Conservation (phyloP, 2,329 filamentous ascomycete genomes). For the Colletotrichum filicis region DNA sequence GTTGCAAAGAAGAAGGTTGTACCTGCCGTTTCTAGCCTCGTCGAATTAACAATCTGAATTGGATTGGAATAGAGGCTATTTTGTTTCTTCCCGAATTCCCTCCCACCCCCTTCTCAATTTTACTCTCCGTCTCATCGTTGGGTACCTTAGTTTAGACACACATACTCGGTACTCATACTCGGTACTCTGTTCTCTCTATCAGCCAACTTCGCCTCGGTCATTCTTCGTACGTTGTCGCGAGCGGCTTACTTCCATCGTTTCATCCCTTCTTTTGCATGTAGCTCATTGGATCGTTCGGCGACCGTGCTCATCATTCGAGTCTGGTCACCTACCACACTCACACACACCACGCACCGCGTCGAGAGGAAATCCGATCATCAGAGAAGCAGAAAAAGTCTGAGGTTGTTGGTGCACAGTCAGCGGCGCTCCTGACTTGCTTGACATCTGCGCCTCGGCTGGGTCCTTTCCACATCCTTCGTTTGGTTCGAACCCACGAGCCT, state of each 20-base stretch:
- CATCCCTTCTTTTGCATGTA: conserved; percentile 21
- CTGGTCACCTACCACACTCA: neutral
- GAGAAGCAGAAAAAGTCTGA: neutral
- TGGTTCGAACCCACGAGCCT: neutral
- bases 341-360: neutral
- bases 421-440: conserved; percentile 8
- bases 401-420: neutral
- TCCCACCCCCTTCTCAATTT: neutral
- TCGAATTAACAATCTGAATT: neutral
- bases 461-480: neutral
- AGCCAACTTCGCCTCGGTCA: neutral
- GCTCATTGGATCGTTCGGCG: conserved; percentile 9
- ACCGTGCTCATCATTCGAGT: conserved; percentile 12
- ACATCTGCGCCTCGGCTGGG: conserved; percentile 18
- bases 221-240: conserved; percentile 10
- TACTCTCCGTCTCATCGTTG: neutral
- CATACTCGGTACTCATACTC: too few relatives aligned
- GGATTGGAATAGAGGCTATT: neutral
- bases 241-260: conserved; percentile 24
- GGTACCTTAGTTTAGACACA: too few relatives aligned
- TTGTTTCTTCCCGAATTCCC: neutral
- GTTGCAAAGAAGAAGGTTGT: too few relatives aligned
- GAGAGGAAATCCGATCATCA: neutral
- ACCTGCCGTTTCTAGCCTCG: neutral
- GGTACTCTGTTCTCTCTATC: neutral